A percentile compares a stretch with the other conserved stretches of the same genome.
phyloP scores from a whole-genome alignment of 441 rosid genomes.

The Bocquillonia castaneifolia region DNA sequence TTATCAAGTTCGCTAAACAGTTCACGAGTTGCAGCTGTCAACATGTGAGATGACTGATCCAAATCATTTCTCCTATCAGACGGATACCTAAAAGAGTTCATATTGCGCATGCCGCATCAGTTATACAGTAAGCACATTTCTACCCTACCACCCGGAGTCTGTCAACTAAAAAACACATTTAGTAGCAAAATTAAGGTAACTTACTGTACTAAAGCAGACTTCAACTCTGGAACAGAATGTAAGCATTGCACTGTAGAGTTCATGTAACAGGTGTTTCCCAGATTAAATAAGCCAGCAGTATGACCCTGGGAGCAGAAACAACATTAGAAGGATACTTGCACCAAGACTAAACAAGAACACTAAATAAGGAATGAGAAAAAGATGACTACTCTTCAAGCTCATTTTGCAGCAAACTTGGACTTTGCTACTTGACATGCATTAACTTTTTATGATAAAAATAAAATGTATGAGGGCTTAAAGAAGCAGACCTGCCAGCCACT shows the following conservation, averaged over 20 bases:
- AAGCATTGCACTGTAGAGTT: slow-evolving; percentile 86
- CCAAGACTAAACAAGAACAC: slow-evolving; percentile 8
- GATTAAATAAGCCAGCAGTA: slow-evolving; percentile 74
- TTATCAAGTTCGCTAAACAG: slow-evolving; percentile 75
- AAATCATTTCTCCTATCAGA: slow-evolving; percentile 60
- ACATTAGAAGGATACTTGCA: slow-evolving; percentile 2
- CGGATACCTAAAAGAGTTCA: slow-evolving; percentile 49
- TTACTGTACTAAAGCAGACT: slow-evolving; percentile 63
- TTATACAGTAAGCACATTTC: slow-evolving; percentile 9
- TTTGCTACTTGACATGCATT: not conserved
- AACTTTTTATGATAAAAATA: not conserved
- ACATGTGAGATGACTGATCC: slow-evolving; percentile 83
- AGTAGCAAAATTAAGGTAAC: slow-evolving; percentile 21
- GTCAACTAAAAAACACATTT: not conserved
- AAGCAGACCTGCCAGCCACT: not conserved
- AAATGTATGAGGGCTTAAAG: not conserved
- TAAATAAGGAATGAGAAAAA: not conserved
- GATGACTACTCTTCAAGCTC: not conserved
- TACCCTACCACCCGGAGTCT: not conserved
- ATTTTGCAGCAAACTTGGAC: not conserved
- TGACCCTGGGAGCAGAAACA: slow-evolving; percentile 57
- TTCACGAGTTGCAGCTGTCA: slow-evolving; percentile 85
- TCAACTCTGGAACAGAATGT: slow-evolving; percentile 92
- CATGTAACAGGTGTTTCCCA: slow-evolving; percentile 96
- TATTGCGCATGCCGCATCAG: slow-evolving; percentile 12